phyloP scores from a whole-genome alignment of 1,139 yeast species.

The Blastobotrys serpentis region DNA sequence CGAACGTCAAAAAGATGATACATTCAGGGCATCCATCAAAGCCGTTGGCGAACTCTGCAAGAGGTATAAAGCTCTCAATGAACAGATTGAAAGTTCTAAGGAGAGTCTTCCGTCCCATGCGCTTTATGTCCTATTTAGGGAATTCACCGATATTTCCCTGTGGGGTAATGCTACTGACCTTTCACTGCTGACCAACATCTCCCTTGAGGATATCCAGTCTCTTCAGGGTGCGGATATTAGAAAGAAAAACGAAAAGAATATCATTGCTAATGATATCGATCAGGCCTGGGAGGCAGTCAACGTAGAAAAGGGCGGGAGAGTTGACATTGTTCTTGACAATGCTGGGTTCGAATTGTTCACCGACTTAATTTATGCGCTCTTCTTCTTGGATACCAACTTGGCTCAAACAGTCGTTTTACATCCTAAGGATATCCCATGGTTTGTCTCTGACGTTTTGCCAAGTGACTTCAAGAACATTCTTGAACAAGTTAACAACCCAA shows the following conservation, averaged over 20 bases:
- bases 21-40: slow-evolving; percentile 69
- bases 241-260: slow-evolving; percentile 77
- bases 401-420: slow-evolving; percentile 70
- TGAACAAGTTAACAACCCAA: slow-evolving; percentile 52
- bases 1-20: slow-evolving; percentile 61
- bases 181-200: slow-evolving; percentile 64
- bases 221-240: slow-evolving; percentile 90
- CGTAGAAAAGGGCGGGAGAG: slow-evolving; percentile 44
- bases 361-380: slow-evolving; percentile 73
- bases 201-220: slow-evolving; percentile 83
- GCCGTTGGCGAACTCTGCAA: slow-evolving; percentile 84
- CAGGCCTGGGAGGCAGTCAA: slow-evolving; percentile 56
- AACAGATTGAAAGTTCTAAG: slow-evolving; percentile 36
- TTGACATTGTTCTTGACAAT: slow-evolving; percentile 89
- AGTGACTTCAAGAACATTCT: slow-evolving; percentile 68
- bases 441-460: slow-evolving; percentile 92
- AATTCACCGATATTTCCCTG: slow-evolving; percentile 80
- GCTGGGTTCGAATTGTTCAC: slow-evolving; percentile 94
- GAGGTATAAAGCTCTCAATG: slow-evolving; percentile 55
- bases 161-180: slow-evolving; percentile 99
- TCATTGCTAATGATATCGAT: slow-evolving; percentile 72
- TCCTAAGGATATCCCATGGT: slow-evolving; percentile 92
- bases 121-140: slow-evolving; percentile 49
- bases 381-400: slow-evolving; percentile 68
- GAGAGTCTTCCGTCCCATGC: slow-evolving; percentile 38